Evolutionary conservation across 345 rosid genomes (phyloP), one percentile per base, ranked within the genome.

Genomic region (Excoecaria cochinchinensis): DNA sequence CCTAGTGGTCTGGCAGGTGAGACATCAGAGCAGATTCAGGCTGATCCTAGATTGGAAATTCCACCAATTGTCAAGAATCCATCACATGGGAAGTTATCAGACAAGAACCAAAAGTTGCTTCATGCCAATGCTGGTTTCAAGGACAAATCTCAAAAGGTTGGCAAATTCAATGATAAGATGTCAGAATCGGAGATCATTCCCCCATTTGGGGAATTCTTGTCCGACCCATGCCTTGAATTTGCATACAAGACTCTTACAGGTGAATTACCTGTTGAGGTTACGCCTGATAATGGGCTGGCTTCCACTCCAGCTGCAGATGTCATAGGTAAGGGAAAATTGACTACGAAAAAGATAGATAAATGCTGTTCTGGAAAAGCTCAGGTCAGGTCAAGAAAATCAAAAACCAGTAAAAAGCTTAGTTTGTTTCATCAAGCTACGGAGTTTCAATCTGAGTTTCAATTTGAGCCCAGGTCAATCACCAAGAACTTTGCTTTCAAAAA

Each of bases 171-270:
- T 42, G 58, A 46, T 48, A 71, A 81, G 72, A 80, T 72, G 52
- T 57, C 76, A 53, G 78, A 66, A 36, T 51, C 73, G 19, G 57
- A 48, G 36, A 48, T 44, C 57, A 46, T 77, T 67, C 65, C 85
- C n/a, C 69, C 42, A 62, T 70, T 67, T 25, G 79, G 71, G 46
- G 82, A 78, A 50, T 75, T 71, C 67, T 87, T 87, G 88, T 79
- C 84, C 24, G 84, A 82, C 52, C 87, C 87, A 1, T 76, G 86
- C 74, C 85, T 83, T n/a, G 66, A 84, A 73, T 88, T 84, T 71
- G 83, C 94, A 67, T 84, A 80, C 78, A 88, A 85, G 85, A 89
- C 89, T 60, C 79, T 84, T 72, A 77, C 86, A 36, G 87, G 76
- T 48, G 69, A 81, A 67, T 67, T 70, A 52, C 80, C 81, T 5